Evolutionary conservation across 371 early-diverging fungal genomes (phyloP), one percentile per base, ranked within the genome.

Genomic region (Syncephalastrum monosporum): DNA sequence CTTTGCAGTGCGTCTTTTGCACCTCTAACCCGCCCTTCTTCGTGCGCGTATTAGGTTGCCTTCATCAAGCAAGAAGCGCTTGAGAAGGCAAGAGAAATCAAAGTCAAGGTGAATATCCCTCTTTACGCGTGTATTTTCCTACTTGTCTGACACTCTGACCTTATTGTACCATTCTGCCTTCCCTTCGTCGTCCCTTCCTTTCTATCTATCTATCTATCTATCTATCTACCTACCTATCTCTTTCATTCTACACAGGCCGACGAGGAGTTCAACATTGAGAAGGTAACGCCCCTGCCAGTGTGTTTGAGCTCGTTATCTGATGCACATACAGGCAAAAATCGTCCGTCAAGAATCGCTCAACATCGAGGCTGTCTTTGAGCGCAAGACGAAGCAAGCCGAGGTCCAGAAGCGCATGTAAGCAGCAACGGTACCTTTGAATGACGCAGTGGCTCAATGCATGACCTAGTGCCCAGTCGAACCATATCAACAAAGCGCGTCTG

Each of bases 261-360:
- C 77, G 98, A 98, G 70, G 98, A 98, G 68, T 97, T 97, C 87
- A 97, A 96, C 77, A 98, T 98, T 79, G 98, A 97, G 77, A 95
- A 96, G 88, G 93, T 91, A 78, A 67, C 71, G 43, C 42, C 59
- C 6, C 8, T 33, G 38, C 2, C 7, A 5, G 38, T 10, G 5
- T 60, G 47, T 55, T 56, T 7, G 53, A 50, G 49, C 14, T 44
- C 43, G 17, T 48, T 52, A 24, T 52, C 42, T 23, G 17, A 23
- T 17, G n/a, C 3, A 29, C 15, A 1, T 23, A 10, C 60, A 89
- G 89, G 95, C 92, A 60, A 95, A 95, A 71, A 83, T 94, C 55
- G 94, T 95, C 49, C 87, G 94, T 51, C 91, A 91, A 75, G 96
- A 95, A 65, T 89, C 93, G 6, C 79, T 92, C 62, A 86, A 86